phyloP scores from a whole-genome alignment of 2,329 filamentous ascomycete genomes.

The Neofusicoccum sp. region DNA sequence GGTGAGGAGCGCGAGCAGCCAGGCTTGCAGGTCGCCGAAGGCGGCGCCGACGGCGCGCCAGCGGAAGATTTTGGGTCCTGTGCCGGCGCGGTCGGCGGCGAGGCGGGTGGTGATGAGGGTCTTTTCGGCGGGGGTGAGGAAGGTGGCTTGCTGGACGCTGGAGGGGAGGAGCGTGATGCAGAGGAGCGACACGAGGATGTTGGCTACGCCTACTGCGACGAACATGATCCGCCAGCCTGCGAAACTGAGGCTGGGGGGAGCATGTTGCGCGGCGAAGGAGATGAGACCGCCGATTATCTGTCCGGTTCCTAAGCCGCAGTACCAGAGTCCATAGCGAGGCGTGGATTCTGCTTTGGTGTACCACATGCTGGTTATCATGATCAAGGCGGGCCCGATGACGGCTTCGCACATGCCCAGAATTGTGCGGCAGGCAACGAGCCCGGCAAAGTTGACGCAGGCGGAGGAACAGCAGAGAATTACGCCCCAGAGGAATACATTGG shows the following conservation, averaged over 20 bases:
- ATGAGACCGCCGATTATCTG: constrained; percentile 50
- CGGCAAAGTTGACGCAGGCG: constrained; percentile 53
- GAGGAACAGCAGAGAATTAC: constrained; percentile 43
- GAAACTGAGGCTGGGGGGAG: constrained; percentile 31
- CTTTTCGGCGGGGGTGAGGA: background rate
- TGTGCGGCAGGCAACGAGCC: constrained; percentile 49
- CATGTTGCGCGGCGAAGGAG: constrained; percentile 58
- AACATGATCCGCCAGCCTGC: constrained; percentile 55
- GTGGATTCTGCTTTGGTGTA: constrained; percentile 57
- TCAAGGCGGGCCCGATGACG: constrained; percentile 58
- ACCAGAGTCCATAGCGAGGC: constrained; percentile 63
- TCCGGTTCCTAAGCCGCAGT: constrained; percentile 43
- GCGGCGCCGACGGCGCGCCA: background rate
- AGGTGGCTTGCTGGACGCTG: background rate
- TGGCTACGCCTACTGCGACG: constrained; percentile 45
- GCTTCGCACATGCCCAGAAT: constrained; percentile 62
- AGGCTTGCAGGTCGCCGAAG: background rate
- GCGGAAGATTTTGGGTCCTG: constrained; percentile 3
- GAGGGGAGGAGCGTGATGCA: constrained; percentile 20
- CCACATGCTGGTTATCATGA: constrained; percentile 61
- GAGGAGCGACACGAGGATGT: constrained; percentile 37
- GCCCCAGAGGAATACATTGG: constrained; percentile 8
- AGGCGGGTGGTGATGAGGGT: background rate
- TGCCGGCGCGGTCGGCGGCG: background rate
- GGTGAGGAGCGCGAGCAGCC: background rate